Conservation (phyloP, 176 grass and related monocot genomes). For the Cenchrus purpureus region DNA sequence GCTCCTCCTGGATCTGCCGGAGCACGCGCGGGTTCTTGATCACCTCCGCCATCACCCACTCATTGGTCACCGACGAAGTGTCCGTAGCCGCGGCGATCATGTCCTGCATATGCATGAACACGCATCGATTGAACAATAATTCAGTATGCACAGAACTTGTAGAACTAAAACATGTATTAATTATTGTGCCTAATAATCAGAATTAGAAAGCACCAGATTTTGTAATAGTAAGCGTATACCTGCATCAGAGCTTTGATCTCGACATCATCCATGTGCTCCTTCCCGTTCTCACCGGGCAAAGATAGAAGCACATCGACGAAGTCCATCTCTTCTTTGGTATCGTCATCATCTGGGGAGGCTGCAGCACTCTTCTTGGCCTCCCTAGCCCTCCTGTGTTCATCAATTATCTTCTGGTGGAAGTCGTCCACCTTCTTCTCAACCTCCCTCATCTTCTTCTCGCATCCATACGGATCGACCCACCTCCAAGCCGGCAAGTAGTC, state of each 20-base stretch:
- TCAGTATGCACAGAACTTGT: background rate
- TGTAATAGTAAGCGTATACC: slow-evolving; percentile 46
- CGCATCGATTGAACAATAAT: background rate
- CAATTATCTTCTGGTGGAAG: slow-evolving; percentile 95
- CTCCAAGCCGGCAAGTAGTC: slow-evolving; percentile 92
- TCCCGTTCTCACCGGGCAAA: slow-evolving; percentile 76
- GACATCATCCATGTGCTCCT: slow-evolving; percentile 74
- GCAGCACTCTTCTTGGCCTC: slow-evolving; percentile 51
- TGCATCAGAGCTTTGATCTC: slow-evolving; percentile 98
- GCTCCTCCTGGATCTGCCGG: slow-evolving; percentile 68
- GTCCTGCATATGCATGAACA: slow-evolving; percentile 46
- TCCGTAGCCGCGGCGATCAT: slow-evolving; percentile 87
- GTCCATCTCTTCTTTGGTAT: slow-evolving; percentile 61
- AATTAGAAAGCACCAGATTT: too few relatives aligned
- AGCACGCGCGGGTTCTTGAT: slow-evolving; percentile 82
- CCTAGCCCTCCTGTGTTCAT: slow-evolving; percentile 67
- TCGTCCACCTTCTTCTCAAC: slow-evolving; percentile 87
- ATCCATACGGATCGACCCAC: slow-evolving; percentile 75
- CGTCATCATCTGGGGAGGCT: slow-evolving; percentile 29
- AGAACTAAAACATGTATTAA: background rate
- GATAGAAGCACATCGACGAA: slow-evolving; percentile 90
- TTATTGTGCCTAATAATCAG: background rate
- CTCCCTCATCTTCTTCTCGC: slow-evolving; percentile 84
- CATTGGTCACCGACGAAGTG: slow-evolving; percentile 76
- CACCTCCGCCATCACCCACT: slow-evolving; percentile 96